Evolutionary conservation across 2,329 filamentous ascomycete genomes (phyloP).

Genomic region (Beauveria bassiana): DNA sequence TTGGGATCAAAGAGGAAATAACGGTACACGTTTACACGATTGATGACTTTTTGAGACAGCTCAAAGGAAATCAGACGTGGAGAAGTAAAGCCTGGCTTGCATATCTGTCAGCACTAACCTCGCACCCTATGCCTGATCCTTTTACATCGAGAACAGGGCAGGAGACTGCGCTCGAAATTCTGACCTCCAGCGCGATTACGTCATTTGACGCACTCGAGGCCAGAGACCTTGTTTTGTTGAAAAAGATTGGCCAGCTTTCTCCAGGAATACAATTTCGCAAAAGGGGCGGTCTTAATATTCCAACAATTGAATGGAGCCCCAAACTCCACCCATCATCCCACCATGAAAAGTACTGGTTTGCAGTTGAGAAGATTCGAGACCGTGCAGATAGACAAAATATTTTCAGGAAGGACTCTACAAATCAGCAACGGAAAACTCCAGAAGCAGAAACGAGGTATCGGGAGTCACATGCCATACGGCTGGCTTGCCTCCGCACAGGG

Average conservation of each 20-base stretch:
- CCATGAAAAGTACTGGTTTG: neutral
- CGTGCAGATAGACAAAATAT: neutral
- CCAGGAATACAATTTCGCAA: neutral
- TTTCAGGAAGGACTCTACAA: fast-evolving
- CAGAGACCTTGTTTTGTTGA: neutral
- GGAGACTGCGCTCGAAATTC: slow-evolving; percentile 40
- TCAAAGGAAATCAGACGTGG: slow-evolving; percentile 42
- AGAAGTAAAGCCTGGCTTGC: slow-evolving; percentile 41
- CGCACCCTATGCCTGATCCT: slow-evolving; percentile 38
- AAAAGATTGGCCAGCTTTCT: neutral
- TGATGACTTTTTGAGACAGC: neutral
- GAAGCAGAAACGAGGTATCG: neutral
- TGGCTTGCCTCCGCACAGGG: neutral
- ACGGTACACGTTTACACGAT: neutral
- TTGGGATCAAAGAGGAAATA: neutral
- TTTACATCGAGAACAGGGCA: slow-evolving; percentile 44
- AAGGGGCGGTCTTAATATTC: neutral
- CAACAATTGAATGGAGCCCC: neutral
- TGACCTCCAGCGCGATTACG: slow-evolving; percentile 37
- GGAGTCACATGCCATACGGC: neutral
- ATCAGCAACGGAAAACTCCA: fast-evolving
- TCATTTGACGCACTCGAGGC: slow-evolving; percentile 23
- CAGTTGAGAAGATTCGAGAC: neutral
- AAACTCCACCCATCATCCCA: neutral
- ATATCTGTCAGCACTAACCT: slow-evolving; percentile 46